Conservation (phyloP, 306 rosid species). For the Sesbania bispinosa region DNA sequence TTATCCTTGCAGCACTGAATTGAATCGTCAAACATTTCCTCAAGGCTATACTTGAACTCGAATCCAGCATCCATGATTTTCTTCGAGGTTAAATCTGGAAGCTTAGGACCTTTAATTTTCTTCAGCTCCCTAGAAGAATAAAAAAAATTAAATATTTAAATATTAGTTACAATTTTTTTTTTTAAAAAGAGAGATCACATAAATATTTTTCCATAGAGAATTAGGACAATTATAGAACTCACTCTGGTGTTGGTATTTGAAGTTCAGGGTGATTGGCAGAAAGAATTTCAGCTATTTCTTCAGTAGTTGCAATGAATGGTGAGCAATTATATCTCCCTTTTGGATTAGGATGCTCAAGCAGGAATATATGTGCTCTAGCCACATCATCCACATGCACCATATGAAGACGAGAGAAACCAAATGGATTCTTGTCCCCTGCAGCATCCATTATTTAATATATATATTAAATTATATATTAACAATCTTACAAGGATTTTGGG, state of each 20-base stretch:
- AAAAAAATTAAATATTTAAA: background rate
- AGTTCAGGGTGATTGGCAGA: conserved; percentile 37
- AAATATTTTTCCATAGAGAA: background rate
- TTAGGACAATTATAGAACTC: conserved; percentile 21
- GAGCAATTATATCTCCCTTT: conserved; percentile 64
- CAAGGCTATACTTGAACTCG: conserved; percentile 38
- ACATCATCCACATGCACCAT: conserved; percentile 65
- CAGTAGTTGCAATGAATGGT: conserved; percentile 18
- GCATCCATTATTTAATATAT: background rate
- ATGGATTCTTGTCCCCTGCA: conserved; percentile 39
- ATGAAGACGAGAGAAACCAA: background rate
- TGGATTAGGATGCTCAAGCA: conserved; percentile 43
- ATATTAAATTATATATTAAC: background rate
- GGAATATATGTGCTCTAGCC: conserved; percentile 49
- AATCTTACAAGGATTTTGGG: background rate
- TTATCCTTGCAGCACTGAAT: conserved; percentile 31
- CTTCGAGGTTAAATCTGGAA: conserved; percentile 38
- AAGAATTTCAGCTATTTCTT: conserved; percentile 30
- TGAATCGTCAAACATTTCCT: conserved; percentile 43
- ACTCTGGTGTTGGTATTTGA: conserved; percentile 44
- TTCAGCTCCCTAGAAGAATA: conserved; percentile 29
- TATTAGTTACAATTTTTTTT: background rate
- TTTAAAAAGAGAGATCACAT: background rate
- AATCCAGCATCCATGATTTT: conserved; percentile 54
- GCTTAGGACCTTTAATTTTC: conserved; percentile 1